These are phyloP conservation scores for Leccinellum rugosiceps DNA, from an alignment of 768 basidiomycete genomes.

Conservation along the genomic window DNA sequence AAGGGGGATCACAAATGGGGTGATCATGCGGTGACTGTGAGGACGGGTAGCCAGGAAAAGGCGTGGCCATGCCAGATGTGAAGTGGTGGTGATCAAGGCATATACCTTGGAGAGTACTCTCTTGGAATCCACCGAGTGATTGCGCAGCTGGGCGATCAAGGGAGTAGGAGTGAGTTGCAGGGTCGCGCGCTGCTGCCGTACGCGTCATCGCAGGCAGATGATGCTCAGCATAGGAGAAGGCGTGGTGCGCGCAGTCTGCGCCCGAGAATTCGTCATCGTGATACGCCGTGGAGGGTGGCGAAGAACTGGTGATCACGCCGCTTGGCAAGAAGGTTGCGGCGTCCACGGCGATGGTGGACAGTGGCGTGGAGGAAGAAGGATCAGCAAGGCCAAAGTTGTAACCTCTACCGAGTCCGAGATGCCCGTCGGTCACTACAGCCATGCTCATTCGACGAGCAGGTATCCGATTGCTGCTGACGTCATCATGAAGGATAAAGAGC, in stretches of 20 bases:
- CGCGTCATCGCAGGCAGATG: conserved; percentile 11
- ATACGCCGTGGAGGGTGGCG: conserved; percentile 23
- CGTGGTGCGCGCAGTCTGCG: conserved; percentile 12
- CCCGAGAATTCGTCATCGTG: conserved; percentile 20
- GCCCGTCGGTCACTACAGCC: conserved; percentile 8
- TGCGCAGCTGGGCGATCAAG: conserved; percentile 19
- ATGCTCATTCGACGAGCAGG: conserved; percentile 17
- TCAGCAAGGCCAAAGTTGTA: conserved; percentile 4
- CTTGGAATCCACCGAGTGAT: conserved; percentile 17
- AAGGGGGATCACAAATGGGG: conserved; percentile 23
- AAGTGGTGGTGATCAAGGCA: conserved; percentile 25
- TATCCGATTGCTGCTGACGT: conserved; percentile 20
- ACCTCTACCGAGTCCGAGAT: conserved; percentile 5
- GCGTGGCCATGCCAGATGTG: conserved; percentile 23
- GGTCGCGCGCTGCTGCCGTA: conserved; percentile 8
- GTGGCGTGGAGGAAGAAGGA: conserved; percentile 9
- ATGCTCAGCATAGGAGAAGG: conserved; percentile 16
- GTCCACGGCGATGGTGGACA: conserved; percentile 15
- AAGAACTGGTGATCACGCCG: conserved; percentile 17
- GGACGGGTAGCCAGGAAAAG: conserved; percentile 29
- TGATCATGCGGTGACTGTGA: conserved; percentile 31
- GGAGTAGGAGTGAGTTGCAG: conserved; percentile 5
- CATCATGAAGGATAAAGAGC: conserved; percentile 15
- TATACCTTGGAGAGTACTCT: conserved; percentile 14
- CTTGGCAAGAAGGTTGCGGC: conserved; percentile 11